Evolutionary conservation across 2,329 filamentous ascomycete species (phyloP), one percentile per base, ranked within the genome.

Genomic region (Botrytis hyacinthi): DNA sequence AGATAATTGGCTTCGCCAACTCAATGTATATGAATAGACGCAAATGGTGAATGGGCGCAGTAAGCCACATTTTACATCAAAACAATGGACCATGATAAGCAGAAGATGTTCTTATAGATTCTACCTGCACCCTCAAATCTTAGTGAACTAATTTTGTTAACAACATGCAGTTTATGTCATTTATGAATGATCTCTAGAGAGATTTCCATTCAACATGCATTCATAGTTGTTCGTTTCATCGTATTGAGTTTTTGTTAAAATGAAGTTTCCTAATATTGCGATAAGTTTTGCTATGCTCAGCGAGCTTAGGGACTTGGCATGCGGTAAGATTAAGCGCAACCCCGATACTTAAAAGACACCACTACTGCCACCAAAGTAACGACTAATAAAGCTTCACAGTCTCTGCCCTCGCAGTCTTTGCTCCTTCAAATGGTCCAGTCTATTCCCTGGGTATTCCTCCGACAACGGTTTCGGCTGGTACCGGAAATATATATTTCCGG

Each of bases 401-500:
- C 8, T 51, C 70, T 29, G 60, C 62, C 6, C 29, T 67, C 18
- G 35, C 61, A 48, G 44, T 48, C 4, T 67, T 48, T 44, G 40
- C 70, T 26, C 60, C 42, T 14, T 62, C 40, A 8, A 8, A n/a
- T 22, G 77, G 75, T 8, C 76, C 76, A 54, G 74, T 71, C 18
- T 80, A 78, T 75, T 71, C 68, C 12, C 62, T 80, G 46, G 78
- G 75, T 5, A 73, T 80, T 29, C 76, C 79, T 3, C 22, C 62
- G 22, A 37, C 62, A 20, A 73, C 62, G 1, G 37, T 40, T n/a
- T 72, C 75, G 2, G 62, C 70, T 32, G 75, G 76, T 4, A 48
- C 74, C 2, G 89, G 88, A 10, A 85, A 85, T 1, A 85, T 91
- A 72, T 90, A 86, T 80, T 85, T 90, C 78, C 87, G 88, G 72